Conservation (phyloP, 2,329 filamentous ascomycete genomes). For the Claviceps humidiphila region DNA sequence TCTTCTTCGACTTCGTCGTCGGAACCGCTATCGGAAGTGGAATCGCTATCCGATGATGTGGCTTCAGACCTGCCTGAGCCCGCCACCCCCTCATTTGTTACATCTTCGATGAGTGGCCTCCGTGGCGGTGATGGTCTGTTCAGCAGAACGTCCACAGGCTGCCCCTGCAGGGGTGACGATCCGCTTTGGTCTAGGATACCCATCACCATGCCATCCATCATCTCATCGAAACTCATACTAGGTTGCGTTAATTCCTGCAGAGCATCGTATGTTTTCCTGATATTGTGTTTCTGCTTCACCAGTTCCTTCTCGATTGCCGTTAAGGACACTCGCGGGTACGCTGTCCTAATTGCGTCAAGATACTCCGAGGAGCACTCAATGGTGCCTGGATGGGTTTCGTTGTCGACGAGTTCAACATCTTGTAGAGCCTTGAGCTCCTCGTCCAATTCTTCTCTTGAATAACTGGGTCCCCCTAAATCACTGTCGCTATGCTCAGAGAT, state of each 20-base stretch:
- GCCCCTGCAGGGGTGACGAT: not conserved
- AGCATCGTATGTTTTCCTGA: slow-evolving; percentile 24
- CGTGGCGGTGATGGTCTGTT: slow-evolving; percentile 2
- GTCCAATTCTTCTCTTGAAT: not conserved
- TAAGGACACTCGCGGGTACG: slow-evolving; percentile 29
- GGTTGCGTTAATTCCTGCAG: slow-evolving; percentile 21
- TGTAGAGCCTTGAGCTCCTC: slow-evolving; percentile 1
- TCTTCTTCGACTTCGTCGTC: not conserved
- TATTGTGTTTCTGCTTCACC: slow-evolving; percentile 18
- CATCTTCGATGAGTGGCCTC: slow-evolving; percentile 17
- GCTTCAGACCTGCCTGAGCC: slow-evolving; percentile 7
- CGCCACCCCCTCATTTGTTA: slow-evolving; percentile 3
- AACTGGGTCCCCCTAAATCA: slow-evolving; percentile 7
- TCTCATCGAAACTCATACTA: slow-evolving; percentile 19
- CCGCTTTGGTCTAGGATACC: slow-evolving; percentile 6
- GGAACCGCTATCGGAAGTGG: not conserved
- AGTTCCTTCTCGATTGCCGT: slow-evolving; percentile 24
- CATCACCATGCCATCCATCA: slow-evolving; percentile 17
- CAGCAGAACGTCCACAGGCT: not conserved
- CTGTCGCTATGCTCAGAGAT: not conserved
- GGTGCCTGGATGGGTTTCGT: slow-evolving; percentile 2
- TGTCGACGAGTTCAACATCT: not conserved
- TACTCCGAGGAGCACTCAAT: slow-evolving; percentile 18
- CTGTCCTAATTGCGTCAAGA: slow-evolving; percentile 22
- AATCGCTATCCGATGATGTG: slow-evolving; percentile 2